These are phyloP conservation scores for Trichosporon asahii DNA, from an alignment of 1,284 basidiomycete species.

Conservation along the genomic window DNA sequence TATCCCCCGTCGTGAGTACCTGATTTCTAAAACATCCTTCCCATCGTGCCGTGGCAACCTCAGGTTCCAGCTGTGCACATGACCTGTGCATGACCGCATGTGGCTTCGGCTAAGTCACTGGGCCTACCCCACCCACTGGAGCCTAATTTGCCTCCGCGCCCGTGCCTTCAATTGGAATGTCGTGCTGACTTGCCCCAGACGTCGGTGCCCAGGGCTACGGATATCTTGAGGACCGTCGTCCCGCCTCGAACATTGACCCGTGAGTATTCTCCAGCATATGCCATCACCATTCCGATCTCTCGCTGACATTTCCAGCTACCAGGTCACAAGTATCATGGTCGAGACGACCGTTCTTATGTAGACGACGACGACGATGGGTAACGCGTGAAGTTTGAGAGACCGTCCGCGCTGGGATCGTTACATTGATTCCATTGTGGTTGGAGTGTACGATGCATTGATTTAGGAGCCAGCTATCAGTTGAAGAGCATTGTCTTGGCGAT, in stretches of 20 bases:
- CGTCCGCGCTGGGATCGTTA: background rate
- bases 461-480: constrained; percentile 4
- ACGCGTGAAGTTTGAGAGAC: constrained; percentile 3
- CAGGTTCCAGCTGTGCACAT: background rate
- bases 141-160: background rate
- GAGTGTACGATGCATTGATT: constrained; percentile 6
- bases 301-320: constrained; percentile 55
- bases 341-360: constrained; percentile 68
- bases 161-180: constrained; percentile 56
- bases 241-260: constrained; percentile 95
- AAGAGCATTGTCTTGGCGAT: background rate
- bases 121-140: background rate
- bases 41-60: background rate
- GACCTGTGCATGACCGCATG: background rate
- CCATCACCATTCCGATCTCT: background rate
- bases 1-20: constrained; percentile 17
- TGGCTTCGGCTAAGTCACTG: background rate
- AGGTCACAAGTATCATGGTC: constrained; percentile 73
- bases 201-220: constrained; percentile 89
- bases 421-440: background rate
- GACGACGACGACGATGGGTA: constrained; percentile 9
- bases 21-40: background rate
- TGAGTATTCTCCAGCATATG: background rate
- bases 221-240: constrained; percentile 93
- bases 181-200: constrained; percentile 57